phyloP scores from a whole-genome alignment of 148 eudicot species.

The Chenopodium formosanum region DNA sequence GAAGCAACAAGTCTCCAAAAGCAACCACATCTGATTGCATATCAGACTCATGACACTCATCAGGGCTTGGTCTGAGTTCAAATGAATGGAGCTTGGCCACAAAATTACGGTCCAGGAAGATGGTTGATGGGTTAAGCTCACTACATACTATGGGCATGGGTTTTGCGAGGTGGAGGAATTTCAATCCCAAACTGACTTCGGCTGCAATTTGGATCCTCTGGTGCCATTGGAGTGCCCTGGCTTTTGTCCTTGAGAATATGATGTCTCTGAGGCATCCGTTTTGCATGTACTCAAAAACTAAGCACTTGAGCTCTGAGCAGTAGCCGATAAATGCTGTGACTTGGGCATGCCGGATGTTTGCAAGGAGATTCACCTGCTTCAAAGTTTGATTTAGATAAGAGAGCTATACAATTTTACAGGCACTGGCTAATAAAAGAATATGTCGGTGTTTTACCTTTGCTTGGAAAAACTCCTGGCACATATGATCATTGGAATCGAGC shows the following conservation, averaged over 20 bases:
- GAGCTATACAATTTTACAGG: not conserved
- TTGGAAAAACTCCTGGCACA: slow-evolving; percentile 41
- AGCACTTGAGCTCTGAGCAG: slow-evolving; percentile 60
- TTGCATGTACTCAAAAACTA: slow-evolving; percentile 70
- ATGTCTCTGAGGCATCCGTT: slow-evolving; percentile 64
- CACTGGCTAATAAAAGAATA: not conserved
- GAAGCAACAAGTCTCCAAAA: slow-evolving; percentile 61
- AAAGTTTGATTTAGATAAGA: not conserved
- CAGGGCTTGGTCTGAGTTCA: slow-evolving; percentile 24
- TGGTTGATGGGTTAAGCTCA: slow-evolving; percentile 50
- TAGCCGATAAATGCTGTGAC: slow-evolving; percentile 55
- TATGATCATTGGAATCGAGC: slow-evolving; percentile 31
- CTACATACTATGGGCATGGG: slow-evolving; percentile 55
- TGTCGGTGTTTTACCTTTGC: slow-evolving; percentile 42
- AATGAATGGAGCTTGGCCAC: slow-evolving; percentile 49
- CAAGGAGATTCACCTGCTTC: slow-evolving; percentile 56
- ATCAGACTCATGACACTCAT: slow-evolving; percentile 22
- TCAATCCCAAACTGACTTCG: slow-evolving; percentile 48
- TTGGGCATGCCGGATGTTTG: slow-evolving; percentile 57
- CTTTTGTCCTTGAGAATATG: slow-evolving; percentile 44
- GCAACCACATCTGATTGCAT: slow-evolving; percentile 42
- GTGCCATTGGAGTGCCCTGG: slow-evolving; percentile 53
- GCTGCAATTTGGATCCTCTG: slow-evolving; percentile 59
- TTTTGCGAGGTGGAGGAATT: slow-evolving; percentile 56
- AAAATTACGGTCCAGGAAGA: slow-evolving; percentile 58